Evolutionary conservation across 1,139 yeast species (phyloP).

Genomic region (Yamadazyma songkhlaensis): DNA sequence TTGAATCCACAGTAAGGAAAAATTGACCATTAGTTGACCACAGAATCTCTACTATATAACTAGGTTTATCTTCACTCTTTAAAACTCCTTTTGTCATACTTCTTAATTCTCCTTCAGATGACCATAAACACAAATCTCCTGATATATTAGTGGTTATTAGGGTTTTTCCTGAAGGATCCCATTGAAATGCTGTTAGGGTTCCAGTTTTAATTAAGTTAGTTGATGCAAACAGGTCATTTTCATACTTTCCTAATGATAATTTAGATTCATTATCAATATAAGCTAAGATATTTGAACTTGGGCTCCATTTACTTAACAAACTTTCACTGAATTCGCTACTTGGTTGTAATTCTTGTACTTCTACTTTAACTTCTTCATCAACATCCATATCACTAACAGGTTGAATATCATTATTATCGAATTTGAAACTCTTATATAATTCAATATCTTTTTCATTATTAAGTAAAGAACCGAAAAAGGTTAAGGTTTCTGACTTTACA

Average conservation of each 20-base stretch:
- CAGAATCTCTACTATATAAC: slow-evolving; percentile 20
- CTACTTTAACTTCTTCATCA: slow-evolving; percentile 11
- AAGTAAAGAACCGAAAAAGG: slow-evolving; percentile 32
- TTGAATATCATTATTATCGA: background rate
- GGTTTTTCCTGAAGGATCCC: slow-evolving; percentile 63
- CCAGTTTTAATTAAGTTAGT: slow-evolving; percentile 34
- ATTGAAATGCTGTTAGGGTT: slow-evolving; percentile 43
- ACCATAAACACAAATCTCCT: slow-evolving; percentile 73
- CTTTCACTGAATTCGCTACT: slow-evolving; percentile 24
- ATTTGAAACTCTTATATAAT: background rate
- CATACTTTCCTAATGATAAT: slow-evolving; percentile 36
- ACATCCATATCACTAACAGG: slow-evolving; percentile 1
- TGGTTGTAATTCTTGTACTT: slow-evolving; percentile 23
- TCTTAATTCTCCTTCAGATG: slow-evolving; percentile 59
- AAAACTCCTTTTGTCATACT: slow-evolving; percentile 41
- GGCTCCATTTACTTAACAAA: slow-evolving; percentile 40
- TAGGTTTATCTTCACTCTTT: slow-evolving; percentile 9
- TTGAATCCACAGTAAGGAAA: slow-evolving; percentile 32
- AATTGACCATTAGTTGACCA: slow-evolving; percentile 40
- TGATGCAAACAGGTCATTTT: slow-evolving; percentile 26
- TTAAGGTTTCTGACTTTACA: slow-evolving; percentile 17
- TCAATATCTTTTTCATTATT: slow-evolving; percentile 18
- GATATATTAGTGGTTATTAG: slow-evolving; percentile 56
- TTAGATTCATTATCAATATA: slow-evolving; percentile 34
- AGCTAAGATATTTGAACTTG: slow-evolving; percentile 35